phyloP scores from a whole-genome alignment of 805 yeast species.

The Zygoascus ofunaensis region DNA sequence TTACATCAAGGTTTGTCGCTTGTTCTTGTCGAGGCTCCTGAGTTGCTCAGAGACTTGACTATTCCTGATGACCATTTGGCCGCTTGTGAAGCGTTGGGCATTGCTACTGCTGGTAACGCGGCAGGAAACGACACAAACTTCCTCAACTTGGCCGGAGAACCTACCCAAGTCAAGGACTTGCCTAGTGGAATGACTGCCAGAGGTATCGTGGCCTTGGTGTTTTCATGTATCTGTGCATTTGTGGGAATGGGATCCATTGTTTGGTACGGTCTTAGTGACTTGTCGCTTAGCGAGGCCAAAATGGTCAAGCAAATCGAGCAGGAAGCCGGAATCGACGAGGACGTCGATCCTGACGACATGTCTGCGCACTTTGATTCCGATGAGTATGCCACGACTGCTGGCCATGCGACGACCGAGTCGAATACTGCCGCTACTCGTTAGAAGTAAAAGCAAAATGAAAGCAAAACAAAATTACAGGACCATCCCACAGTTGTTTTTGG shows the following conservation, averaged over 20 bases:
- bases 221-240: conserved; percentile 79
- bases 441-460: too few relatives aligned
- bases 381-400: neutral
- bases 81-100: conserved; percentile 50
- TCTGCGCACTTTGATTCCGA: neutral
- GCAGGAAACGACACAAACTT: conserved; percentile 66
- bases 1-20: conserved; percentile 87
- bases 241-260: conserved; percentile 72
- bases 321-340: conserved; percentile 38
- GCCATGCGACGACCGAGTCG: neutral
- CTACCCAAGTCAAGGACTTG: conserved; percentile 53
- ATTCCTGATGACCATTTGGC: conserved; percentile 52
- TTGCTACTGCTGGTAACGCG: conserved; percentile 67
- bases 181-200: conserved; percentile 90
- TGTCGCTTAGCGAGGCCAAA: conserved; percentile 55
- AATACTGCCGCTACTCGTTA: too few relatives aligned
- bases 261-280: conserved; percentile 79
- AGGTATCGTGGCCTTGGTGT: conserved; percentile 90
- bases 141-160: conserved; percentile 64
- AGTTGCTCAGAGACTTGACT: conserved; percentile 46
- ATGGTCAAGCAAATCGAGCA: conserved; percentile 41
- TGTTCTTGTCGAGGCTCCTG: conserved; percentile 76
- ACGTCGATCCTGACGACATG: conserved; percentile 28
- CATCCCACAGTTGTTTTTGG: too few relatives aligned
- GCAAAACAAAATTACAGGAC: too few relatives aligned